Evolutionary conservation across 2,329 filamentous ascomycete genomes (phyloP), one percentile per base, ranked within the genome.

Genomic region (Exophiala oligosperma): DNA sequence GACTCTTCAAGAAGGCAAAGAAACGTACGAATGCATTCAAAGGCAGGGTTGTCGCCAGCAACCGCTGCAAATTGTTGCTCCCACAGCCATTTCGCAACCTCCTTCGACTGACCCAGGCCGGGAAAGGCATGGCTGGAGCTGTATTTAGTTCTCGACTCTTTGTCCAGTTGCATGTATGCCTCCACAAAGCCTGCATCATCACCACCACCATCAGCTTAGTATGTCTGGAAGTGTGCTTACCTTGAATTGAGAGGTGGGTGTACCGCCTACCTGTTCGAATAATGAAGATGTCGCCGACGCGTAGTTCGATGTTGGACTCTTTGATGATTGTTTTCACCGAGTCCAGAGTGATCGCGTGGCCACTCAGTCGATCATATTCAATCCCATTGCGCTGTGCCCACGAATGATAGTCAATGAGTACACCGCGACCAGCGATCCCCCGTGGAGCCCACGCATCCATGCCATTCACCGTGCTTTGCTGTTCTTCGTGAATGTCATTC

Each of bases 241-340:
- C 17, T 17, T 17, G 17, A 17, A 17, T 17, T 17, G 17, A 17
- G 17, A 17, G 17, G 17, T 17, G 17, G 17, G 17, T 17, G 1
- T 17, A 17, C 17, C 17, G 17, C 63, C 80, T 83, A 0, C 87
- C 87, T 1, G 82, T 84, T n/a, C 87, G 79, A n/a, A 91, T 68
- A 48, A 90, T 76, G 9, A 90, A 76, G 52, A 90, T 82, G 59
- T 90, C 86, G 2, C 87, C 87, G 1, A 78, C 70, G 56, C 76
- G 77, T 52, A 76, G 72, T 26, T 65, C 57, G 51, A 75, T 71
- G 9, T 71, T 69, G 56, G 68, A 70, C 44, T 75, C 73, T 8
- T 54, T 55, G 1, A 71, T 72, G 63, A 84, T 78, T 58, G 81
- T 77, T 40, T 80, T 80, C 67, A 87, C 85, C 26, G 77, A 74